Base-by-base conservation (phyloP, 176 grass and related monocot species). In the Eremochloa ophiuroides region DNA sequence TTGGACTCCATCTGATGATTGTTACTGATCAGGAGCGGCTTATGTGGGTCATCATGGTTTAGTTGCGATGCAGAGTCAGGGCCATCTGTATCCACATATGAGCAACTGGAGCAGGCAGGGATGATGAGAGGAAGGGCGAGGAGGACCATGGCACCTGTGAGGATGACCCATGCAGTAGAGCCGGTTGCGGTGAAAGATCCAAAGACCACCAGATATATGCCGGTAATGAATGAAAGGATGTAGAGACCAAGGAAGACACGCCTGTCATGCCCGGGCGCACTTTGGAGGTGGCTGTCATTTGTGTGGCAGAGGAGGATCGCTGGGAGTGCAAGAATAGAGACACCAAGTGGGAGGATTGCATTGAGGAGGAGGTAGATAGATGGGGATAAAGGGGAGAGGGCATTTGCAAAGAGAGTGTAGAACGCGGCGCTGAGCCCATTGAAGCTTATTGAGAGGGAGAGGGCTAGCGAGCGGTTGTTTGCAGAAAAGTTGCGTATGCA, bases 371-470 rank as follows among this genome's bases (percentile, higher is more conserved):
- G 90, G 88, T 98, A 98, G n/a, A 85, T 38, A 1, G 95, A 83
- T 13, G 90, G 72, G 33, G 89, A 89, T 4, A 22, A 43, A 11
- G 85, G 86, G 25, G 76, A 74, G 26, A 98, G 28, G 34, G 90
- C 86, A 10, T 91, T 83, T 35, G 74, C 88, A 1, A 85, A 85
- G 44, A 98, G 90, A 55, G 95, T 86, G 86, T 95, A 95, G 33
- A 98, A 55, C 20, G 95, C 93, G 6, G 95, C 90, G 10, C 90
- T 95, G 3, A 98, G 78, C 26, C 95, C 90, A 4, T 98, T 98
- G 88, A 98, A 98, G 84, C 95, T 95, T 83, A 91, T 90, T 42
- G 95, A 89, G 29, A 98, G 92, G 75, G 92, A 92, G 75, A 98
- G 88, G 8, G 92, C 92, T 10, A 98, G 78, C 26, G 95, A 89